Base-by-base conservation (phyloP, 495 filamentous ascomycete species). In the Darksidea phi region DNA sequence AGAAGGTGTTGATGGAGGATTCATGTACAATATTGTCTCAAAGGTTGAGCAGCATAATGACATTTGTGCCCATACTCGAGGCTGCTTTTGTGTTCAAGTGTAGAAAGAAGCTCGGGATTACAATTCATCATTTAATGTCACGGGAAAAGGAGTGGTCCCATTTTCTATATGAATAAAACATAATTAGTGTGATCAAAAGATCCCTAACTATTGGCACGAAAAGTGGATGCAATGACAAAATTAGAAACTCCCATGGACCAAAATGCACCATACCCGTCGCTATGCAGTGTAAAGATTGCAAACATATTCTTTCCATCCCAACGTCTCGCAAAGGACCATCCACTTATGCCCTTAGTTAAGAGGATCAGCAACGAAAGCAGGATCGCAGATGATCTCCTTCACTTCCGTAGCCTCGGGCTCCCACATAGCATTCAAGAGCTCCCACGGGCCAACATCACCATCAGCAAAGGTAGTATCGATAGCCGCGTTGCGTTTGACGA, bases 341-440 rank as follows among this genome's bases (percentile, higher is more conserved):
- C 36, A 7, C 7, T 8, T 15, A 38, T 15, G 8, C 36, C 8
- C 15, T 38, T 38, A 7, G 8, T 15, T 7, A 38, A 38, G 36
- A 8, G 8, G 7, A 21, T 58, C 55, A 41, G 28, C 15, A 17
- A 54, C 26, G 36, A 59, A 59, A 12, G 47, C n/a, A 7, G 56
- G 56, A 20, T 59, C 56, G 48, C 56, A 59, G 47, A 59, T 45
- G 48, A 59, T 59, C 10, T 42, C 2, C 18, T 32, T 42, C n/a
- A 59, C 56, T 23, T 56, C 53, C 3, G 17, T 18, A n/a, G 10
- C 28, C 45, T 15, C 32, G 8, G 36, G 36, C 7, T 50, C 28
- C 18, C 18, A 11, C 26, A 59, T 51, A 5, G 28, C 38, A n/a
- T n/a, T n/a, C n/a, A n/a, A n/a, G n/a, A n/a, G n/a, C n/a, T n/a